These are phyloP conservation scores for Penicillium sp. DNA, from an alignment of 2,329 filamentous ascomycete species.

Conservation along the genomic window DNA sequence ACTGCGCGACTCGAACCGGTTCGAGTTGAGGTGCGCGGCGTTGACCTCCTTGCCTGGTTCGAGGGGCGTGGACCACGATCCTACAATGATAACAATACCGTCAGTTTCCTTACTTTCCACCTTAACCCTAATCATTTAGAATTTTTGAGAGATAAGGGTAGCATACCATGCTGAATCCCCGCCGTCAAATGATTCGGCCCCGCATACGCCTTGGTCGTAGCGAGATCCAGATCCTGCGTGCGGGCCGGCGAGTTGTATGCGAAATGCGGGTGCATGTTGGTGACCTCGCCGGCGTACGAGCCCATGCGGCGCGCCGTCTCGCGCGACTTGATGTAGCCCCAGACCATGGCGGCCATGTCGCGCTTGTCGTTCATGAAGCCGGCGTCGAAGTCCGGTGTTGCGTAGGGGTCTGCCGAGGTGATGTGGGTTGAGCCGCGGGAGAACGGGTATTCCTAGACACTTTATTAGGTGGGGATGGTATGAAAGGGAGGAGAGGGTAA, in stretches of 20 bases:
- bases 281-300: conserved; percentile 76
- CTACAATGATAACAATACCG: conserved; percentile 19
- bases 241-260: conserved; percentile 71
- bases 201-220: conserved; percentile 76
- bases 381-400: conserved; percentile 75
- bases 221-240: conserved; percentile 73
- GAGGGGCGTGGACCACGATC: conserved; percentile 67
- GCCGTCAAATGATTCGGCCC: conserved; percentile 73
- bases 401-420: conserved; percentile 73
- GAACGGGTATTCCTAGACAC: conserved; percentile 68
- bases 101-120: background rate
- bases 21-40: conserved; percentile 64
- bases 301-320: conserved; percentile 80
- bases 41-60: conserved; percentile 58
- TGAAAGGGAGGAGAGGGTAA: background rate
- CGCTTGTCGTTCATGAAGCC: conserved; percentile 86
- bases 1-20: conserved; percentile 63
- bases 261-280: conserved; percentile 71
- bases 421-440: conserved; percentile 75
- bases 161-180: conserved; percentile 70
- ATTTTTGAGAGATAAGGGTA: background rate
- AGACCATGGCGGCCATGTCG: conserved; percentile 84
- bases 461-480: background rate
- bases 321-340: conserved; percentile 82
- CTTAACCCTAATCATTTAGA: no score